Evolutionary conservation across 257 asterid species (phyloP).

Genomic region (Penstemon barbatus): DNA sequence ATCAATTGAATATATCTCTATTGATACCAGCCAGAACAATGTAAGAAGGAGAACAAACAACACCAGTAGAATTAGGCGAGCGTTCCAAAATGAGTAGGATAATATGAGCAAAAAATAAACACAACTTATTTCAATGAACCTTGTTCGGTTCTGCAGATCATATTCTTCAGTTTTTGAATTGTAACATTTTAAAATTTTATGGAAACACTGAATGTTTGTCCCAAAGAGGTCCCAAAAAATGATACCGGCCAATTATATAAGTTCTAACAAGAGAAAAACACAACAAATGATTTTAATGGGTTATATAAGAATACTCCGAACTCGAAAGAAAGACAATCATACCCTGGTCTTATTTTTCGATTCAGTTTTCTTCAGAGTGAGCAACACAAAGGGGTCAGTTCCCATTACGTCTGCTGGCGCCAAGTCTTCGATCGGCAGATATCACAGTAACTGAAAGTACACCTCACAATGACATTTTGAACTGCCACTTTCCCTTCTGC

Average conservation of each 20-base stretch:
- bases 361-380: conserved; percentile 74
- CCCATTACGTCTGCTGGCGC: conserved; percentile 90
- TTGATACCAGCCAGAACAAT: no score
- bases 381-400: conserved; percentile 89
- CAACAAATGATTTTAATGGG: not conserved
- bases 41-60: no score
- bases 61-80: no score
- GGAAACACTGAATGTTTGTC: no score
- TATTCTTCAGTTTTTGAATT: no score
- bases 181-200: no score
- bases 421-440: conserved; percentile 87
- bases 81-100: no score
- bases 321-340: conserved; percentile 27
- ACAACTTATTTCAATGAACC: no score
- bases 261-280: not conserved
- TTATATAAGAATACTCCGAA: not conserved
- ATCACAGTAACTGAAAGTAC: conserved; percentile 88
- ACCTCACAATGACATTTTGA: conserved; percentile 77
- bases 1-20: no score
- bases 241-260: not conserved
- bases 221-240: not conserved
- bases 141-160: no score
- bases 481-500: conserved; percentile 37
- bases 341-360: conserved; percentile 88
- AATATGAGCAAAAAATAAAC: no score